Base-by-base conservation (phyloP, 495 filamentous ascomycete species). In the Aspergillus cavernicola region DNA sequence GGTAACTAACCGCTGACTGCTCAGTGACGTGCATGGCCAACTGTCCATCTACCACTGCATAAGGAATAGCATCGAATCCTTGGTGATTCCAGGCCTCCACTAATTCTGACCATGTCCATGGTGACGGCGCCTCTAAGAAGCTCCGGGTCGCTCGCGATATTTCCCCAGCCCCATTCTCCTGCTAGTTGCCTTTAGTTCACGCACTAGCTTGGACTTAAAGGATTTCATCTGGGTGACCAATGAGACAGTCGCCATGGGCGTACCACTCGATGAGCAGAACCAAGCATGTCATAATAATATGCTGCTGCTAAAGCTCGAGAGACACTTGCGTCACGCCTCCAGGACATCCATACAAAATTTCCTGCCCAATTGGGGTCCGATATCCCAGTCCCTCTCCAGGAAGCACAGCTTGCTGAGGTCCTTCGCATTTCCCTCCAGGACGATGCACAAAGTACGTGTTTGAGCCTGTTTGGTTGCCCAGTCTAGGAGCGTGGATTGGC, bases 81-180 rank as follows among this genome's bases (percentile, higher is more conserved):
- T 43, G 33, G 57, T 36, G 52, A 43, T 4, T 39, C 47, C 31
- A 24, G 49, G 40, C 50, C 52, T 62, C 59, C 59, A 58, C 59
- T 54, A 44, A 52, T 48, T 43, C 29, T 36, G 46, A 49, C 57
- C 57, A 55, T 42, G 52, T 31, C 59, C 60, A 59, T 59, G 50
- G 53, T 43, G 50, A 57, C 56, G 60, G 60, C 45, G 56, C 51
- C 50, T 43, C 16, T 52, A 29, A 54, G 52, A 35, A 45, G 51
- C 26, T 51, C 48, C 55, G 42, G 42, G 40, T 62, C 52, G 50
- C 55, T 55, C 51, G 41, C 55, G 55, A 50, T 39, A 13, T 51
- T 44, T 58, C 53, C 55, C 55, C 55, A 53, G 45, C 40, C 56
- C 50, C 56, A 51, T 47, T 13, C 58, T 54, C 46, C 48, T 50